Percentiles rank a stretch among this genome's conserved stretches.
phyloP scores from a whole-genome alignment of 495 filamentous ascomycete species.

The Neurospora sp. region DNA sequence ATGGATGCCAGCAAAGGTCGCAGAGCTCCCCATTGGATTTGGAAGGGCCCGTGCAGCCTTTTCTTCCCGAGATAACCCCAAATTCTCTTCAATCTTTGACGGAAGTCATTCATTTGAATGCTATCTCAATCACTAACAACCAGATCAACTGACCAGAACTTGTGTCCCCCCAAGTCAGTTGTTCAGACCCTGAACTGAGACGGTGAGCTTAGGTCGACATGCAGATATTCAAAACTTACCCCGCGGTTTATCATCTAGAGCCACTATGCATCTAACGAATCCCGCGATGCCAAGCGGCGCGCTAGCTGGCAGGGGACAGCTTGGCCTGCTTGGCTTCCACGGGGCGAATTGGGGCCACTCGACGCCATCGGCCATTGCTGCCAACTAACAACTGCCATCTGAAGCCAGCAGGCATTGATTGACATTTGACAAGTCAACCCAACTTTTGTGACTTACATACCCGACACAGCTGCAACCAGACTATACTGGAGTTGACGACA shows the following conservation, averaged over 20 bases:
- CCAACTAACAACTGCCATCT: neutral
- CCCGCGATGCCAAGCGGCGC: neutral
- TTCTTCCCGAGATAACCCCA: neutral
- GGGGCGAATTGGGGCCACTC: neutral
- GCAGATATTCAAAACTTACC: neutral
- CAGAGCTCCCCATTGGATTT: neutral
- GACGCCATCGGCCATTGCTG: neutral
- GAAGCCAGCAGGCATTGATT: neutral
- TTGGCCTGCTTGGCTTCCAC: neutral
- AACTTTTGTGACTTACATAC: neutral
- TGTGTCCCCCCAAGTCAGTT: neutral
- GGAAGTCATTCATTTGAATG: neutral
- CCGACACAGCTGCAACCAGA: neutral
- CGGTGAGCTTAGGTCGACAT: neutral
- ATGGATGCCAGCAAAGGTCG: neutral
- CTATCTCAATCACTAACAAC: neutral
- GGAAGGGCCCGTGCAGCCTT: neutral
- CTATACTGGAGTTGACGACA: neutral
- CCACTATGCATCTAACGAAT: neutral
- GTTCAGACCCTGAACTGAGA: neutral
- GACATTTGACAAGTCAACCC: neutral
- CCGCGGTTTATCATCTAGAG: neutral
- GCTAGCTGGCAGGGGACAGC: neutral
- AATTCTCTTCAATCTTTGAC: neutral
- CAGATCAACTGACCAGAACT: neutral